A percentile compares a stretch with the other conserved stretches of the same genome.
These are phyloP conservation scores for Mucor circinelloides DNA, from an alignment of 371 early-diverging fungal genomes.

Conservation along the genomic window DNA sequence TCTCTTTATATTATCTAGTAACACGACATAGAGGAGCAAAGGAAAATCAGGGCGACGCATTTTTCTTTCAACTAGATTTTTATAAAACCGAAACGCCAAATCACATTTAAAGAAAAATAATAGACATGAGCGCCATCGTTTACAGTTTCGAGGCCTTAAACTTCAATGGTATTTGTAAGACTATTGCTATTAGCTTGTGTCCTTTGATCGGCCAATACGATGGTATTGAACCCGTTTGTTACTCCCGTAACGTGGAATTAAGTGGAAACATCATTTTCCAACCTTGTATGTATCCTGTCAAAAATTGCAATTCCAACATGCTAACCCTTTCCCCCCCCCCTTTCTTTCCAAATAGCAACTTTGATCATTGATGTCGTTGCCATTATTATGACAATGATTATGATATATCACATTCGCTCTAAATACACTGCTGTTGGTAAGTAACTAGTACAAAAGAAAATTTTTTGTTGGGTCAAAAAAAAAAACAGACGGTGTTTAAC, in stretches of 20 bases:
- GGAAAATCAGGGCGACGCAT: background rate
- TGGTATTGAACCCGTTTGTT: conserved; percentile 87
- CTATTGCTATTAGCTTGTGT: conserved; percentile 83
- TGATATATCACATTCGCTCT: conserved; percentile 89
- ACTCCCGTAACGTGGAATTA: conserved; percentile 88
- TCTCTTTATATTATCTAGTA: too few species aligned
- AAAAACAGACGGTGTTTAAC: background rate
- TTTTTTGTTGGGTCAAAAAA: conserved; percentile 3
- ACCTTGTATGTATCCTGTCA: conserved; percentile 60
- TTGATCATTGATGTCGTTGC: conserved; percentile 83
- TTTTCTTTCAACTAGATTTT: background rate
- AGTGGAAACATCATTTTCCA: conserved; percentile 83
- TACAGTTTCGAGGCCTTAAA: conserved; percentile 44
- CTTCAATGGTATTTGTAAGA: conserved; percentile 86
- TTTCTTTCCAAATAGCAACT: conserved; percentile 43
- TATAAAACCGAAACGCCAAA: background rate
- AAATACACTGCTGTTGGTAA: conserved; percentile 94
- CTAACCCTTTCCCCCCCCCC: background rate
- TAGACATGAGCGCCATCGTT: conserved; percentile 45
- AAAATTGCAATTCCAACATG: background rate
- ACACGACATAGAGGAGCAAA: background rate
- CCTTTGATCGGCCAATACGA: conserved; percentile 78
- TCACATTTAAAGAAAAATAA: background rate
- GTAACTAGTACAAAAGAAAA: background rate
- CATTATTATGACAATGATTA: conserved; percentile 86